These are phyloP conservation scores for Thelephora terrestris DNA, from an alignment of 1,284 basidiomycete genomes.

Conservation along the genomic window DNA sequence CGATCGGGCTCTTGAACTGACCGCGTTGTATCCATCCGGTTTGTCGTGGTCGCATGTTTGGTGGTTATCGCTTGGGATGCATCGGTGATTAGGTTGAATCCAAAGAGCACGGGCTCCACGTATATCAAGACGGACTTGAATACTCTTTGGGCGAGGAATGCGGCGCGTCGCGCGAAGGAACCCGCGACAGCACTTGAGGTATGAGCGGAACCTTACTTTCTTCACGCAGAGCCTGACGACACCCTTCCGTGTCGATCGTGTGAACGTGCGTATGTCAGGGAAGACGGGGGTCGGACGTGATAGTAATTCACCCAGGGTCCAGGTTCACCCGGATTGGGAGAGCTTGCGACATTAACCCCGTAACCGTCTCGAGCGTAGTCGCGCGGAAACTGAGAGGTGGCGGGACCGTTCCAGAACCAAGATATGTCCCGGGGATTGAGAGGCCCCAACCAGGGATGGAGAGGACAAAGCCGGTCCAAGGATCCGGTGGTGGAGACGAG, in stretches of 20 bases:
- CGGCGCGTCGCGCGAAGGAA: constrained; percentile 29
- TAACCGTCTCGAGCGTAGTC: constrained; percentile 68
- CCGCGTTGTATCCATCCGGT: constrained; percentile 5
- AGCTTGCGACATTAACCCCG: constrained; percentile 80
- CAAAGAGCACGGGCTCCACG: constrained; percentile 63
- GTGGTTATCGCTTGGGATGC: too few relatives aligned
- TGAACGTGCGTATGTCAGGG: constrained; percentile 18
- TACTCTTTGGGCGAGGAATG: constrained; percentile 63
- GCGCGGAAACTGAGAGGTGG: constrained; percentile 47
- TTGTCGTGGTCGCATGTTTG: too few relatives aligned
- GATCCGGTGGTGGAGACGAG: constrained; percentile 29
- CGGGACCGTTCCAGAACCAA: constrained; percentile 28
- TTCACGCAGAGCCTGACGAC: constrained; percentile 30
- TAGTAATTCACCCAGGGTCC: constrained; percentile 94
- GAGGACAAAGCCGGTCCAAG: constrained; percentile 17
- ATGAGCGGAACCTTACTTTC: constrained; percentile 22
- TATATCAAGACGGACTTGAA: constrained; percentile 66
- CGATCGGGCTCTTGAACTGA: constrained; percentile 11
- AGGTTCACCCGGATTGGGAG: constrained; percentile 80
- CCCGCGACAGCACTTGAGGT: constrained; percentile 32
- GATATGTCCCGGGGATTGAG: constrained; percentile 39
- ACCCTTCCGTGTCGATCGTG: constrained; percentile 12
- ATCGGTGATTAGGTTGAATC: constrained; percentile 42
- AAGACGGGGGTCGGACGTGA: constrained; percentile 62
- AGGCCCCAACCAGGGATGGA: constrained; percentile 32